Evolutionary conservation across 371 early-diverging fungal species (phyloP).

Genomic region (Haplosporangium sp.): DNA sequence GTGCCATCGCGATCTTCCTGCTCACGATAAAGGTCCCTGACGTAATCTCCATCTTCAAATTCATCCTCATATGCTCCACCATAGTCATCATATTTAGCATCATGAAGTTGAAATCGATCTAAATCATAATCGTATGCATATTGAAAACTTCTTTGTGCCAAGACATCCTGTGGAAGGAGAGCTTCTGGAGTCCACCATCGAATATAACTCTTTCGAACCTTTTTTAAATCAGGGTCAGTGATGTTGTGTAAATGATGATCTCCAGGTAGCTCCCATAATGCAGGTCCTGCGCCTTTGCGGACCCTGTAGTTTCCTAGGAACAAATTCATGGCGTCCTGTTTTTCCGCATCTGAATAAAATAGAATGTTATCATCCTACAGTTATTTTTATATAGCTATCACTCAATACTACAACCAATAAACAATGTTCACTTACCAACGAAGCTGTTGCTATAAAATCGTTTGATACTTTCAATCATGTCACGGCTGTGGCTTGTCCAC

Average conservation of each 20-base stretch:
- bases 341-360: constrained; percentile 83
- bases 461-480: constrained; percentile 93
- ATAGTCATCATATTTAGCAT: constrained; percentile 27
- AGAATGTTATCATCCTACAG: background rate
- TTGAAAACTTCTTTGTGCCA: constrained; percentile 31
- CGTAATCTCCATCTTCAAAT: constrained; percentile 7
- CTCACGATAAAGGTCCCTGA: background rate
- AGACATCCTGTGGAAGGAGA: constrained; percentile 48
- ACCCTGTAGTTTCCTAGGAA: constrained; percentile 87
- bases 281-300: constrained; percentile 63
- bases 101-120: constrained; percentile 15
- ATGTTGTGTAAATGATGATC: constrained; percentile 87
- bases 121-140: constrained; percentile 13
- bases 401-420: background rate
- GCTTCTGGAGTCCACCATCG: constrained; percentile 70
- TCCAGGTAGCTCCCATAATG: constrained; percentile 87
- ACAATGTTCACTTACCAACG: constrained; percentile 66
- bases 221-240: constrained; percentile 61
- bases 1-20: background rate
- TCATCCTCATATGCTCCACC: constrained; percentile 5
- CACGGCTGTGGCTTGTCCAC: constrained; percentile 95
- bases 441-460: constrained; percentile 96
- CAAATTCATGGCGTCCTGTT: constrained; percentile 95
- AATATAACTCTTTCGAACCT: constrained; percentile 64
- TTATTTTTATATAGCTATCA: background rate